Evolutionary conservation across 495 filamentous ascomycete species (phyloP), one percentile per base, ranked within the genome.

Genomic region (Penicillium parvum): DNA sequence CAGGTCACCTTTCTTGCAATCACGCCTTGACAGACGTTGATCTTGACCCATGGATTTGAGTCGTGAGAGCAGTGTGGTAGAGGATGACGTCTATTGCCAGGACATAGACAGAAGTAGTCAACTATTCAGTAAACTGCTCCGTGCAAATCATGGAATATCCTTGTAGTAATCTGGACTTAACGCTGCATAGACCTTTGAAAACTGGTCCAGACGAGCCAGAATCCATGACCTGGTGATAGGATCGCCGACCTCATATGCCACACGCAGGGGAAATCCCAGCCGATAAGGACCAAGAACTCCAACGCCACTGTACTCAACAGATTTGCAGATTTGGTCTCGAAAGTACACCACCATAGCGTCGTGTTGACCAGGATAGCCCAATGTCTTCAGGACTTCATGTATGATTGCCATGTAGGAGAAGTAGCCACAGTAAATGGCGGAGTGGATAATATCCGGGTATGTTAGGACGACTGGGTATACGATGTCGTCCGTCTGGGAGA

Each of bases 301-400:
- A 12, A 45, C 50, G 7, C 53, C 30, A 18, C 50, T 57, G 26
- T 57, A 64, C 43, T 65, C 62, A 8, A 68, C 52, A 5, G 64
- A 67, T 26, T 45, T 59, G 51, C 64, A 68, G 17, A 65, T 64
- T 45, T 60, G 58, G 45, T 65, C 64, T 11, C 58, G 47, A 21
- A 55, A 65, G 43, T 60, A 61, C 17, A 40, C 21, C 7, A 60
- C 44, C 52, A 56, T 59, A 17, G 49, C 49, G 6, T 15, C 52
- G 20, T 68, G 60, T 7, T 54, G 47, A 11, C 62, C 64, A 14
- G 60, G 49, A 25, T 55, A 58, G 7, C 47, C 47, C 18, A 60
- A 64, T 0, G 37, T 33, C 11, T 38, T 57, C 21, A 68, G 26
- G 11, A 56, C 37, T 38, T 62, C 60, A 30, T 65, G 60, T 5